phyloP scores from a whole-genome alignment of 2,329 filamentous ascomycete genomes.

The Cadophora luteo-olivacea region DNA sequence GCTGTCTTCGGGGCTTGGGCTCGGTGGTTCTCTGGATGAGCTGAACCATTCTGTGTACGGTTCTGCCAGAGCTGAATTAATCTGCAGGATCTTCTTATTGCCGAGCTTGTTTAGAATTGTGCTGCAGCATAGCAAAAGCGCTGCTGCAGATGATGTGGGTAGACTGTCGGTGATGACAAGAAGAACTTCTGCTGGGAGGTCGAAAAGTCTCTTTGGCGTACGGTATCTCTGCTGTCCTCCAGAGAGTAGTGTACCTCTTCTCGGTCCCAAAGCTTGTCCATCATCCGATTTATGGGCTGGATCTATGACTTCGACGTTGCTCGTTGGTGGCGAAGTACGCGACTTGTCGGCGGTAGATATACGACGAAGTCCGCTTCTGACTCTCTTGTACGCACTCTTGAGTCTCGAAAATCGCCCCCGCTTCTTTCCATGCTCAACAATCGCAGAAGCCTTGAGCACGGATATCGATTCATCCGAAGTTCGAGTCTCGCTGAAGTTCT shows the following conservation, averaged over 20 bases:
- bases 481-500: neutral
- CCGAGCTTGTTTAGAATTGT: neutral
- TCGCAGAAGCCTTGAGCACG: neutral
- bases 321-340: neutral
- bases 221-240: neutral
- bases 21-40: neutral
- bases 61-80: neutral
- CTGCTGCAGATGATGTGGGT: neutral
- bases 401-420: neutral
- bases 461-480: neutral
- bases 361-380: neutral
- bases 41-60: neutral
- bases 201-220: neutral
- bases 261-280: neutral
- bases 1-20: neutral
- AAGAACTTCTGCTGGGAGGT: neutral
- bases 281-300: neutral
- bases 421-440: neutral
- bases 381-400: neutral
- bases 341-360: neutral
- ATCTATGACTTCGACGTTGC: neutral
- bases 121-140: neutral
- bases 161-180: neutral
- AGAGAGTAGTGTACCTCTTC: neutral
- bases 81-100: neutral